Conservation (phyloP, 1,139 yeast genomes). For the Hemisphaericaspora subhashii region DNA sequence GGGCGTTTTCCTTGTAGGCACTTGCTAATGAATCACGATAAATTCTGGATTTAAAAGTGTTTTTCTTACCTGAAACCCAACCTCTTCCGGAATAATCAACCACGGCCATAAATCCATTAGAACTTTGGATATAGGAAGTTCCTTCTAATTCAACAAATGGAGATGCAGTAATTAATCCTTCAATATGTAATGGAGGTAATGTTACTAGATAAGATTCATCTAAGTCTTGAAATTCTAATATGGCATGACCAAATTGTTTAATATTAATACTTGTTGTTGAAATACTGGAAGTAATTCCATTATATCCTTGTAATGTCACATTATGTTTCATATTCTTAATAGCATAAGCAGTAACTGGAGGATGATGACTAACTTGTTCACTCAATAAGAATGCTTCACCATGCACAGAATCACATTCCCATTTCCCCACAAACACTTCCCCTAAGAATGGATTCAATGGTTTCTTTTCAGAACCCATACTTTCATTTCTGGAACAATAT, state of each 20-base stretch:
- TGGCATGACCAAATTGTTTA: slow-evolving; percentile 89
- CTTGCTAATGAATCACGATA: slow-evolving; percentile 54
- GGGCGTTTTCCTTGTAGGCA: slow-evolving; percentile 56
- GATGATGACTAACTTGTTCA: slow-evolving; percentile 95
- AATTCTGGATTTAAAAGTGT: slow-evolving; percentile 83
- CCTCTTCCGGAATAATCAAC: slow-evolving; percentile 91
- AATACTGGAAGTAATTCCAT: slow-evolving; percentile 82
- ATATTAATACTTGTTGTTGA: slow-evolving; percentile 74
- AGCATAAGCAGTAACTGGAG: slow-evolving; percentile 90
- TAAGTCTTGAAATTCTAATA: slow-evolving; percentile 58
- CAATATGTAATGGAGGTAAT: slow-evolving; percentile 94
- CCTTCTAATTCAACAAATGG: slow-evolving; percentile 93
- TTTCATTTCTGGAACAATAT: slow-evolving; percentile 88
- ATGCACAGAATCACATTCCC: slow-evolving; percentile 55
- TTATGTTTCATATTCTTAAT: slow-evolving; percentile 70
- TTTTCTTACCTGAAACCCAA: slow-evolving; percentile 93
- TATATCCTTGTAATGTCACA: slow-evolving; percentile 78
- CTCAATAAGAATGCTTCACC: slow-evolving; percentile 78
- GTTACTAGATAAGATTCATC: slow-evolving; percentile 77
- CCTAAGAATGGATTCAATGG: slow-evolving; percentile 95
- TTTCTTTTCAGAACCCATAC: slow-evolving; percentile 90
- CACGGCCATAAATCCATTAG: slow-evolving; percentile 71
- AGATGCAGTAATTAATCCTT: slow-evolving; percentile 85
- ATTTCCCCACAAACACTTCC: slow-evolving; percentile 85
- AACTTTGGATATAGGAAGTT: slow-evolving; percentile 74